A percentile compares a stretch with the other conserved stretches of the same genome.
phyloP scores from a whole-genome alignment of 2,329 filamentous ascomycete species.

The Penicillium hesseltinei region DNA sequence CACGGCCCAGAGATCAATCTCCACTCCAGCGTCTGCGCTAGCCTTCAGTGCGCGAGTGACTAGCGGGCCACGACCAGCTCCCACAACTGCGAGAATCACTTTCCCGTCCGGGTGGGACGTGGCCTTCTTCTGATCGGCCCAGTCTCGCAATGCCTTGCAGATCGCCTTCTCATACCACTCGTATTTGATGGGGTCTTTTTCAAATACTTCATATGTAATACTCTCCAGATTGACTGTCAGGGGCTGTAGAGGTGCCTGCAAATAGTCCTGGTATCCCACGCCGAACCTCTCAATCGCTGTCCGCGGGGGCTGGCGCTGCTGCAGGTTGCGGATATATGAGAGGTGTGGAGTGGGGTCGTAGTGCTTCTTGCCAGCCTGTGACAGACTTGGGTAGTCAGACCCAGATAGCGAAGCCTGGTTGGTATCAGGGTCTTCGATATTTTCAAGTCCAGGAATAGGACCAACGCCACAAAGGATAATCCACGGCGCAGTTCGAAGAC shows the following conservation, averaged over 20 bases:
- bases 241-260: constrained; percentile 91
- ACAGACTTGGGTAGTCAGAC: constrained; percentile 64
- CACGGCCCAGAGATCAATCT: constrained; percentile 83
- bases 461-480: constrained; percentile 60
- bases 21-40: constrained; percentile 70
- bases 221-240: constrained; percentile 95
- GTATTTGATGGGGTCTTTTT: constrained; percentile 97
- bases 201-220: constrained; percentile 96
- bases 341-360: constrained; percentile 65
- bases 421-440: constrained; percentile 18
- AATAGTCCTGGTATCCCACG: constrained; percentile 82
- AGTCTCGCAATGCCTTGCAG: constrained; percentile 75
- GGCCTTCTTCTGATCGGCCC: constrained; percentile 69
- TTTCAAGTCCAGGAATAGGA: constrained; percentile 50
- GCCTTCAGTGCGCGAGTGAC: constrained; percentile 84
- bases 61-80: constrained; percentile 86
- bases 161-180: constrained; percentile 90
- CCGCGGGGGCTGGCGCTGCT: constrained; percentile 71
- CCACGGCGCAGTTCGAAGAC: constrained; percentile 59
- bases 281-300: constrained; percentile 65
- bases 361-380: constrained; percentile 59
- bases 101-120: constrained; percentile 68
- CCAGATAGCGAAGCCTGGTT: constrained; percentile 22
- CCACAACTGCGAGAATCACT: constrained; percentile 86
- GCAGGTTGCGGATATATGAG: constrained; percentile 79